Evolutionary conservation across 352 stramenopile species (phyloP), one percentile per base, ranked within the genome.

Genomic region (Phytophthora sojae): DNA sequence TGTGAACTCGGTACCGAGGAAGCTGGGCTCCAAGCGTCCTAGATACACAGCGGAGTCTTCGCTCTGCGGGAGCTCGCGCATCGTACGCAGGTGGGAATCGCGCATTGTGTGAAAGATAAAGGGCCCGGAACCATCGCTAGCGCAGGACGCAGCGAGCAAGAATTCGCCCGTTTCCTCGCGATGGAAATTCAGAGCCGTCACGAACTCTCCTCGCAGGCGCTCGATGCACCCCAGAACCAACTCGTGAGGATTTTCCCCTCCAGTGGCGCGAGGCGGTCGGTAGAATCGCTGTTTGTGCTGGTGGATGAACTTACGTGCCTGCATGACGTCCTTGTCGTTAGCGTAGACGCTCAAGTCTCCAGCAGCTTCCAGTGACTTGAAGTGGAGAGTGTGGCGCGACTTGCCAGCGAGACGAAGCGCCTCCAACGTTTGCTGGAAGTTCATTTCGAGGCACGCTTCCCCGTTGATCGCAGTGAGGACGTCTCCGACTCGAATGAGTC

Each of bases 151-250:
- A 55, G 87, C 83, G 23, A 94, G 39, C 29, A 94, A 52, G 59
- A 94, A 94, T 73, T 91, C 86, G 47, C 89, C 88, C 25, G 88
- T 96, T 69, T 93, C 85, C 61, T 96, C 86, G 14, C 77, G 79
- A 39, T 96, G 85, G 50, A 96, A 89, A 67, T 96, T 92, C 52
- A 96, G 92, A 49, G 90, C 79, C 19, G 88, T 96, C n/a, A 96
- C 83, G n/a, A 80, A 81, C 19, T 93, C 81, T 4, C 90, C 89
- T 26, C 76, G 70, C 15, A 92, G 77, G 11, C 90, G 78, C 64
- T 94, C 82, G 19, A 97, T 61, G 64, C 83, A 95, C 12, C 90
- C 88, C 23, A 88, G 76, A 42, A 94, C 73, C 17, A 92, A 68
- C 29, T 86, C 57, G 21, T 74, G 57, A 26, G 76, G 65, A 17